Evolutionary conservation across 2,329 filamentous ascomycete species (phyloP).

Genomic region (Paraconiothyrium brasiliense): DNA sequence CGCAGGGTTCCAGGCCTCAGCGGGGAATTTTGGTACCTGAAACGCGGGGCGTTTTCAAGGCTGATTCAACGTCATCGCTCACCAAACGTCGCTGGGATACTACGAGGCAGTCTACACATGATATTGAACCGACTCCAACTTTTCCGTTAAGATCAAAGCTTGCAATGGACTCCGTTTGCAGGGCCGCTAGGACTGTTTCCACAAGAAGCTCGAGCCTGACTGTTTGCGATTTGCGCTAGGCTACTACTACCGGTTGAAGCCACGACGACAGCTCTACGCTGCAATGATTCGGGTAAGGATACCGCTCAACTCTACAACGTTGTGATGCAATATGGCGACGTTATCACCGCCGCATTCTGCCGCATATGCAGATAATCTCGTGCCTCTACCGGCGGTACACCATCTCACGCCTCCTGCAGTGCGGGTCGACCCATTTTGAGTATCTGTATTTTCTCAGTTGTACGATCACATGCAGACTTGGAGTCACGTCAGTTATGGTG

Average conservation of each 20-base stretch:
- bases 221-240: neutral
- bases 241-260: neutral
- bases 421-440: neutral
- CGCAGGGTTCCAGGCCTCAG: constrained; percentile 2
- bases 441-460: neutral
- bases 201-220: neutral
- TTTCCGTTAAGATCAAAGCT: constrained; percentile 2
- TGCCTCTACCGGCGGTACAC: neutral
- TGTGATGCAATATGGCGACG: neutral
- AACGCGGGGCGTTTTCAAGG: constrained; percentile 13
- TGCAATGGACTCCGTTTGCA: neutral
- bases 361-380: neutral
- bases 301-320: neutral
- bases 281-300: neutral
- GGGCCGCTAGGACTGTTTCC: neutral
- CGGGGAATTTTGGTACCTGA: constrained; percentile 13
- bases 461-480: neutral
- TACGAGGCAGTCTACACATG: neutral
- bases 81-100: constrained; percentile 1
- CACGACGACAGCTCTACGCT: neutral
- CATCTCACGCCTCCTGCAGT: neutral
- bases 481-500: neutral
- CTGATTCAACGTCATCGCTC: constrained; percentile 13
- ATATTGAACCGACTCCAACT: neutral
- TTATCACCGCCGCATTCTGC: neutral